Base-by-base conservation (phyloP, 139 green algal genomes). In the Diplosphaera chodatii region DNA sequence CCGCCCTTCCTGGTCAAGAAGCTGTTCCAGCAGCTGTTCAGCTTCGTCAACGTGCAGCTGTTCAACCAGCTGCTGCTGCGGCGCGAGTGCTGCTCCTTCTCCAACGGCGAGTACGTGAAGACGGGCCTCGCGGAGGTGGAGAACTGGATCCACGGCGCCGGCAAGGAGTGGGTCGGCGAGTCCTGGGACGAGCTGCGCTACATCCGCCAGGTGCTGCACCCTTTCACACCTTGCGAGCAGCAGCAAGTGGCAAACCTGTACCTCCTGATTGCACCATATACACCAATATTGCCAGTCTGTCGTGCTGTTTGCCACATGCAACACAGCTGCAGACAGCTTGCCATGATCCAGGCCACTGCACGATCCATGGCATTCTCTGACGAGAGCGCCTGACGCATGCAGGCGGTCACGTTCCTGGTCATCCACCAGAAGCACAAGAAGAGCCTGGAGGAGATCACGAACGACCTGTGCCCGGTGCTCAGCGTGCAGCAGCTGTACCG, bases 21-120 rank as follows among this genome's bases (percentile, higher is more conserved):
- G 77, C 82, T 91, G 40, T 83, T 90, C 74, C 80, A 89, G 71
- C 91, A 96, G 86, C 82, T 97, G 20, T 92, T 98, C 70, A 85
- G 79, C 55, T 99, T 99, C 79, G 87, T 99, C 82, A 99, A 99
- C 79, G 95, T 99, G 73, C 87, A 97, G 84, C 93, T 99, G 20
- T 99, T 99, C 89, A 99, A 99, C 90, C 90, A 96, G 85, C 85
- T 99, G 81, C 88, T 99, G 84, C 90, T 99, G 79, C 87, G 95
- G 10, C 89, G 94, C 21, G 95, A 99, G 84, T 99, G 95, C 94
- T 99, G 95, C 89, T 97, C 91, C 31, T 99, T 99, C 87, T 91
- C 79, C 86, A 99, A 99, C 77, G 95, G 95, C 28, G 95, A 99
- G 91, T 98, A 98, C 81, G 93, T 99, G 28, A 98, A 97, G 85